phyloP scores from a whole-genome alignment of 306 rosid species.

The Ormosia emarginata region DNA sequence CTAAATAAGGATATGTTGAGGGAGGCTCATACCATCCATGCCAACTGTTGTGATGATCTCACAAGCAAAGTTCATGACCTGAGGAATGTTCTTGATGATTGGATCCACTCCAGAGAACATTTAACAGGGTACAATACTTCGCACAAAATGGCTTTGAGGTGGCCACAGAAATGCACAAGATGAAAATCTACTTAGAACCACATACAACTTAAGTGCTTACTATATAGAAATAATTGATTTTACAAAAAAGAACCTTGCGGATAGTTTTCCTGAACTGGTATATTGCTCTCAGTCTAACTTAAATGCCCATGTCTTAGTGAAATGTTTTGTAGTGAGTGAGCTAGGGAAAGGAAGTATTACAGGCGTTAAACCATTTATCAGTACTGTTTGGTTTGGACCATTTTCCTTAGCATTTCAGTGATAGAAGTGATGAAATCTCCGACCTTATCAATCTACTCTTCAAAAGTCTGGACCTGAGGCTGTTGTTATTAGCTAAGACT shows the following conservation, averaged over 20 bases:
- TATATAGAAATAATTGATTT: not conserved
- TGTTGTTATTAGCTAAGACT: not conserved
- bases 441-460: not conserved
- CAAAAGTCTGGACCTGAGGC: not conserved
- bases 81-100: slow-evolving; percentile 53
- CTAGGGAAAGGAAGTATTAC: not conserved
- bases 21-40: slow-evolving; percentile 39
- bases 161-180: slow-evolving; percentile 45
- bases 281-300: not conserved
- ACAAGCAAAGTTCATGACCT: slow-evolving; percentile 53
- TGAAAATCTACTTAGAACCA: not conserved
- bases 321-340: not conserved
- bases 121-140: slow-evolving; percentile 6
- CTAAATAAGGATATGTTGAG: slow-evolving; percentile 14
- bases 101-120: slow-evolving; percentile 31
- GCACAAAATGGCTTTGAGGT: slow-evolving; percentile 15
- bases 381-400: not conserved
- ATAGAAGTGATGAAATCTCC: not conserved
- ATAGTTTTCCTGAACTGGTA: not conserved
- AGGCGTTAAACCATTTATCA: not conserved
- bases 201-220: not conserved
- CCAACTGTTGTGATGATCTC: slow-evolving; percentile 48
- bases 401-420: not conserved
- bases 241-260: not conserved
- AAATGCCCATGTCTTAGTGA: not conserved